Percentiles rank a stretch among this genome's conserved stretches.
Evolutionary conservation across 2,329 filamentous ascomycete species (phyloP).

Genomic region (Trichoderma arundinaceum): DNA sequence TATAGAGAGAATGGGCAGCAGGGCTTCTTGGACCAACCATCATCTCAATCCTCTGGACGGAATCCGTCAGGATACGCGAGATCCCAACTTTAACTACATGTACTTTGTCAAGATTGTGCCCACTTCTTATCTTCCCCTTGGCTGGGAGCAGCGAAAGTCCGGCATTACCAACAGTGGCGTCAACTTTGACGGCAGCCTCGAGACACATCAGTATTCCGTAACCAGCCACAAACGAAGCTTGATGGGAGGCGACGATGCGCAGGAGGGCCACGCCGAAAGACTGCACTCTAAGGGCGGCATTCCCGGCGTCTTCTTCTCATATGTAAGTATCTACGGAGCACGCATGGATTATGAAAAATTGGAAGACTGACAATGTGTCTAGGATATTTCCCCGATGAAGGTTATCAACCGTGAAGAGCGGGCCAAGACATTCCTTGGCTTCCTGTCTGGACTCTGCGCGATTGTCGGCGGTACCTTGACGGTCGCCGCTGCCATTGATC

Average conservation of each 20-base stretch:
- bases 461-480: constrained; percentile 94
- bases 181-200: constrained; percentile 65
- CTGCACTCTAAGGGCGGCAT: constrained; percentile 90
- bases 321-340: constrained; percentile 63
- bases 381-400: constrained; percentile 99
- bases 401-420: constrained; percentile 95
- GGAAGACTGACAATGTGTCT: background rate
- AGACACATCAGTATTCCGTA: constrained; percentile 98
- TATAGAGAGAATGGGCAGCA: constrained; percentile 60
- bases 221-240: constrained; percentile 95
- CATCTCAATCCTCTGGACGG: constrained; percentile 90
- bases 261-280: constrained; percentile 90
- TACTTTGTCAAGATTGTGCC: constrained; percentile 99
- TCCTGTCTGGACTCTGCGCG: constrained; percentile 91
- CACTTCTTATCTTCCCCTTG: constrained; percentile 90
- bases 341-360: background rate
- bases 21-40: constrained; percentile 78
- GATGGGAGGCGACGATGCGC: constrained; percentile 78
- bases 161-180: constrained; percentile 61
- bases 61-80: constrained; percentile 75
- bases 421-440: constrained; percentile 86
- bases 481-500: constrained; percentile 90
- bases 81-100: constrained; percentile 94
- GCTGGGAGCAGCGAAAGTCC: constrained; percentile 71
- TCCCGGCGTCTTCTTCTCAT: constrained; percentile 97